A percentile compares a stretch with the other conserved stretches of the same genome.
Evolutionary conservation across 1,284 basidiomycete species (phyloP).

Genomic region (Rhodotorula sp.): DNA sequence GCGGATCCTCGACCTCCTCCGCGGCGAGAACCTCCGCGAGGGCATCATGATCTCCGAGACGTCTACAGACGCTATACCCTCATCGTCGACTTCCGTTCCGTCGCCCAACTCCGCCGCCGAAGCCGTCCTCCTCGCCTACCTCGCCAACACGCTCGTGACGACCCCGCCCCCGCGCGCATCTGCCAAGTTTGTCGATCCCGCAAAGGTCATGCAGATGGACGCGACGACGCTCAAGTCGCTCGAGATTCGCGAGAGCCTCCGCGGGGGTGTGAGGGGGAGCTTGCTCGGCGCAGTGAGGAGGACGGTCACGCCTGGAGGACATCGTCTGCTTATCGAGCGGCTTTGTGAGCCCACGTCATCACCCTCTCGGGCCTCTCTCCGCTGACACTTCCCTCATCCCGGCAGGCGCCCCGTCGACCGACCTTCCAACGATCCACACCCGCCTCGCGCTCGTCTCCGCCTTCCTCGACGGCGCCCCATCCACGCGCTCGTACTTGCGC

Average conservation of each 20-base stretch:
- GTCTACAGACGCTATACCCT: constrained; percentile 34
- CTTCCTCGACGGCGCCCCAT: constrained; percentile 65
- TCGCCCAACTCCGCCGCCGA: constrained; percentile 17
- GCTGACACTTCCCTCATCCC: background rate
- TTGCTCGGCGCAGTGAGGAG: constrained; percentile 75
- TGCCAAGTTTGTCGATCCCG: constrained; percentile 28
- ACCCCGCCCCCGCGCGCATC: constrained; percentile 14
- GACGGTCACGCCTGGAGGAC: constrained; percentile 77
- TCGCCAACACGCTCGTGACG: constrained; percentile 38
- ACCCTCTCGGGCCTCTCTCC: background rate
- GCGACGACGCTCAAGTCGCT: constrained; percentile 73
- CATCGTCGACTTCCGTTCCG: background rate
- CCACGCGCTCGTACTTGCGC: constrained; percentile 66
- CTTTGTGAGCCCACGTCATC: constrained; percentile 61
- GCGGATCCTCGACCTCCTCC: constrained; percentile 27
- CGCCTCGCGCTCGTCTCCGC: constrained; percentile 79
- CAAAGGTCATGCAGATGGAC: constrained; percentile 41
- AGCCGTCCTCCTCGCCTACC: constrained; percentile 41
- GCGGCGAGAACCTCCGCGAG: constrained; percentile 55
- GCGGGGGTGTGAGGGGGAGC: constrained; percentile 72
- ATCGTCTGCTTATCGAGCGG: constrained; percentile 72
- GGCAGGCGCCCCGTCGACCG: constrained; percentile 81
- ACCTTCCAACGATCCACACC: constrained; percentile 67
- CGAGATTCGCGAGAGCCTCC: constrained; percentile 76
- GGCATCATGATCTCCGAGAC: constrained; percentile 54